Base-by-base conservation (phyloP, 2,329 filamentous ascomycete species). In the Cladosporium sp. region DNA sequence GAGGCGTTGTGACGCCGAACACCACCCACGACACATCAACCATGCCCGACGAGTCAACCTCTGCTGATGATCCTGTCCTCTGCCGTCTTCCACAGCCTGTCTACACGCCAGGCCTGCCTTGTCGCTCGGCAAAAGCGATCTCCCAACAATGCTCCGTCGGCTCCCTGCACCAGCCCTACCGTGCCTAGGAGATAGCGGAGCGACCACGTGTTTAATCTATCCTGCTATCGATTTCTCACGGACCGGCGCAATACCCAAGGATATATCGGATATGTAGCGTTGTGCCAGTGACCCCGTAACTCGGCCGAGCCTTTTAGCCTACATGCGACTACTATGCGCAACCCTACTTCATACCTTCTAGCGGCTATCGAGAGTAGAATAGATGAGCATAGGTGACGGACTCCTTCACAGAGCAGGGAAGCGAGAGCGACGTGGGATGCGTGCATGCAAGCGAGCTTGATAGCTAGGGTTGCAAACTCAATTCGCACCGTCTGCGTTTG, bases 241-340 rank as follows among this genome's bases (percentile, higher is more conserved):
- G 18, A 53, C 50, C 50, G 50, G 26, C 18, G 14, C 50, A 29
- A 55, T 29, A 29, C 4, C 16, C 16, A 46, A 46, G 40, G 40
- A 46, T 46, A n/a, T n/a, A 46, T 8, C 40, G n/a, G 10, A 21
- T 46, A 21, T 46, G 26, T 16, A 57, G 29, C 53, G 31, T 23
- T 37, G 33, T n/a, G 4, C 4, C 29, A 26, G 11, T 37, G n/a
- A 3, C 11, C 5, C 55, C 55, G 55, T 35, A 40, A 23, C 33
- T 23, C 55, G 55, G 55, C 55, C 55, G 55, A 57, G 55, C 55
- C 21, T 23, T 57, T 57, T 44, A 44, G 40, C 40, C 40, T n/a
- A n/a, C 40, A 46, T 46, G 40, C 40, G 11, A 46, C 8, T 46
- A 46, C 4, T 2, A 18, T 28, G 16, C 23, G 14, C 12, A 40